Evolutionary conservation across 768 basidiomycete genomes (phyloP), one percentile per base, ranked within the genome.

Genomic region (Rhizopogon vulgaris): DNA sequence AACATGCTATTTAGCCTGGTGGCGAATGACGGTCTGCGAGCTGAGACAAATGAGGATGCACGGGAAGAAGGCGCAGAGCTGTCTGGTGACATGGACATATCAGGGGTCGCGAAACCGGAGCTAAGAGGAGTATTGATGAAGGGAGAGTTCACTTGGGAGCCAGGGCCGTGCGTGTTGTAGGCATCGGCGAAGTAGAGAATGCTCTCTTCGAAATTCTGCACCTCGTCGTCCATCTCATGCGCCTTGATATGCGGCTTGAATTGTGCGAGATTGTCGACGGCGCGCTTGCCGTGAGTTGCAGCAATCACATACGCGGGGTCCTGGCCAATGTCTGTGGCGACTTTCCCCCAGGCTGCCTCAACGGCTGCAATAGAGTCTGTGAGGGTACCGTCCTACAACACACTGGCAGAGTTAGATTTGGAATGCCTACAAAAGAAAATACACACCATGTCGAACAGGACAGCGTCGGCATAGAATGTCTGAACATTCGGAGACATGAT

Each of bases 271-370:
- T 88, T 89, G 71, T 88, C 86, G 61, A 85, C 73, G 10, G 85
- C 87, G 54, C 86, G 82, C 62, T 85, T 83, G 60, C 86, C 86
- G 64, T 89, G 86, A n/a, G 85, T 87, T 37, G 83, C 82, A 9
- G 80, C 82, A 60, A 87, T 85, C 56, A 86, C 83, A 51, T 79
- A 73, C 52, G 75, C 73, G 6, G 83, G 82, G 65, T 85, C 83
- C 66, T 79, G 77, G 49, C 83, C 83, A 47, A 88, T 77, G 63
- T 87, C 84, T 47, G 70, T 69, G 2, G 86, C 85, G 40, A 88
- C 84, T 60, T 80, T 80, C 28, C 79, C 78, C 86, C 86, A 88
- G 3, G 86, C 86, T 3, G 83, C 83, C 63, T 87, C 84, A 54
- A 87, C 84, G 3, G 84, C 82, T 17, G 79, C 69, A 63, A 87